phyloP scores from a whole-genome alignment of 768 basidiomycete species.

The Tephrocybe sp. region DNA sequence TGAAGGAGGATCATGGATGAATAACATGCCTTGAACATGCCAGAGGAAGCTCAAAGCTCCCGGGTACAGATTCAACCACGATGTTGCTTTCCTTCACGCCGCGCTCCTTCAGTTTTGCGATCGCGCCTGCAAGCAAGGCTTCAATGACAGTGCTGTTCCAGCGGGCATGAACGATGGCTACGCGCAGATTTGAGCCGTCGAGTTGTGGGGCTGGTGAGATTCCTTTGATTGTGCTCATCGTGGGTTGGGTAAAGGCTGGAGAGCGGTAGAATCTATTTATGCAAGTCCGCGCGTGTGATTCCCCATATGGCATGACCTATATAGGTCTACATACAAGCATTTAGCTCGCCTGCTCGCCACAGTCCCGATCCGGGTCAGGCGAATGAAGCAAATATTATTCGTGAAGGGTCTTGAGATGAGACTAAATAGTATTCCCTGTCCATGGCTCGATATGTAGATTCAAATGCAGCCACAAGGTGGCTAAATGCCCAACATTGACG shows the following conservation, averaged over 20 bases:
- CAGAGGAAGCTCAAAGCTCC: conserved; percentile 92
- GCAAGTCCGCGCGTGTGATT: too few relatives aligned
- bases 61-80: conserved; percentile 87
- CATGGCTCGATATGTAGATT: too few relatives aligned
- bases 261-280: too few relatives aligned
- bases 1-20: conserved; percentile 2
- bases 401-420: too few relatives aligned
- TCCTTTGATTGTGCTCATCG: conserved; percentile 73
- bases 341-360: too few relatives aligned
- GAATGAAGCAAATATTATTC: too few relatives aligned
- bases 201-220: conserved; percentile 57
- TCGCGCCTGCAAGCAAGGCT: conserved; percentile 75
- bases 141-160: conserved; percentile 93
- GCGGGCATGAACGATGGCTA: conserved; percentile 93
- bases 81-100: conserved; percentile 93
- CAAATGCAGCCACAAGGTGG: too few relatives aligned
- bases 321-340: too few relatives aligned
- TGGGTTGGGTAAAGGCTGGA: conserved; percentile 14
- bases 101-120: conserved; percentile 73
- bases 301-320: too few relatives aligned
- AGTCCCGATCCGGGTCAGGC: too few relatives aligned
- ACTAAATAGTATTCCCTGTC: too few relatives aligned
- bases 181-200: conserved; percentile 79
- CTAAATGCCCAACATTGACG: too few relatives aligned
- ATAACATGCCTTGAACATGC: conserved; percentile 74